A percentile compares a stretch with the other conserved stretches of the same genome.
Conservation (phyloP, 805 yeast genomes). For the Nakazawaea ambrosiae region DNA sequence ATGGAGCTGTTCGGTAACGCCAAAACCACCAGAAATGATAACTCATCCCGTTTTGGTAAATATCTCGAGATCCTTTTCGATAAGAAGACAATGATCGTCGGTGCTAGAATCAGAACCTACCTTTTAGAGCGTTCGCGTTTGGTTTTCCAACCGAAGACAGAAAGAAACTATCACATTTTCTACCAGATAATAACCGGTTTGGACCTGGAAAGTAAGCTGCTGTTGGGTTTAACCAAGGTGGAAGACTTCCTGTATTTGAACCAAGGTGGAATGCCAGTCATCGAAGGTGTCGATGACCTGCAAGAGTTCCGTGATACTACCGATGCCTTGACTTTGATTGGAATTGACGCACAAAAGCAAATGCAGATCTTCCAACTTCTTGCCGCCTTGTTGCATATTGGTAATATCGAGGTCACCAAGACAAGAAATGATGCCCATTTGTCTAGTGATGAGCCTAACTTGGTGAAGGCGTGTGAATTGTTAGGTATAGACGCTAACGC, state of each 20-base stretch:
- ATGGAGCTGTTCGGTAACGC: slow-evolving; percentile 99
- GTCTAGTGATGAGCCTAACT: slow-evolving; percentile 79
- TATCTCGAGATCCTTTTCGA: slow-evolving; percentile 88
- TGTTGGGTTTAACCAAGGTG: slow-evolving; percentile 55
- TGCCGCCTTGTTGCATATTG: slow-evolving; percentile 87
- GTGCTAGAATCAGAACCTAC: slow-evolving; percentile 92
- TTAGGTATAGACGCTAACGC: slow-evolving; percentile 68
- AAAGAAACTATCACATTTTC: slow-evolving; percentile 92
- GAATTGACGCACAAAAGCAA: slow-evolving; percentile 56
- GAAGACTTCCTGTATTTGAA: slow-evolving; percentile 74
- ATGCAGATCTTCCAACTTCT: slow-evolving; percentile 65
- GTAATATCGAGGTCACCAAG: slow-evolving; percentile 83
- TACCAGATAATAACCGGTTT: slow-evolving; percentile 83
- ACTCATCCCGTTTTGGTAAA: slow-evolving; percentile 96
- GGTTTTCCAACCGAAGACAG: slow-evolving; percentile 86
- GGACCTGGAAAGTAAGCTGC: slow-evolving; percentile 42
- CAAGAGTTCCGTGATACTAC: slow-evolving; percentile 71
- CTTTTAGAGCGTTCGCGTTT: slow-evolving; percentile 88
- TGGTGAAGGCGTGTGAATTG: slow-evolving; percentile 75
- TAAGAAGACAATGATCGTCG: slow-evolving; percentile 68
- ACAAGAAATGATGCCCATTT: slow-evolving; percentile 79
- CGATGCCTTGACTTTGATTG: slow-evolving; percentile 73
- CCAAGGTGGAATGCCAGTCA: slow-evolving; percentile 74
- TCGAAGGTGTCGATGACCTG: slow-evolving; percentile 76
- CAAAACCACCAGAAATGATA: slow-evolving; percentile 93